phyloP scores from a whole-genome alignment of 129 eudicot genomes.

The Chrysanthemum seticuspe region DNA sequence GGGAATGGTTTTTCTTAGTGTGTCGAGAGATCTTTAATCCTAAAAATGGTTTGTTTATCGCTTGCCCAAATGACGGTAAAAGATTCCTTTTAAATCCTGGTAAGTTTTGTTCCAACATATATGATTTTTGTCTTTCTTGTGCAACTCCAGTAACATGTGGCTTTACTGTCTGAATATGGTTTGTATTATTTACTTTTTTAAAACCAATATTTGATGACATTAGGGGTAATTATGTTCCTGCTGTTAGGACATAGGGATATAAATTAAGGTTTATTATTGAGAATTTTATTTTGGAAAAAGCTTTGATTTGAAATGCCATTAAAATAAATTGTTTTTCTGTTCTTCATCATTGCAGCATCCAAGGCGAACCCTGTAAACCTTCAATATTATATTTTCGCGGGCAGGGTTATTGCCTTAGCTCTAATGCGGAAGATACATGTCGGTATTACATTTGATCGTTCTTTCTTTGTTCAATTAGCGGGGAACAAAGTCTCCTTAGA shows the following conservation, averaged over 20 bases:
- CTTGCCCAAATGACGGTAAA: constrained; percentile 78
- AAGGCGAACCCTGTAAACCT: constrained; percentile 75
- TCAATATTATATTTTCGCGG: constrained; percentile 62
- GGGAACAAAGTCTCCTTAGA: constrained; percentile 53
- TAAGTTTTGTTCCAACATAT: constrained; percentile 20
- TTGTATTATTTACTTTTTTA: too few species aligned
- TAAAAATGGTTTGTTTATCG: constrained; percentile 61
- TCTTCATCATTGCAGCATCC: constrained; percentile 54
- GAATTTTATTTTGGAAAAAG: background rate
- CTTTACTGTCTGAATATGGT: too few species aligned
- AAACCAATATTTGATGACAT: too few species aligned
- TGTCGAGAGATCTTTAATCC: constrained; percentile 79
- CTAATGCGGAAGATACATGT: constrained; percentile 80
- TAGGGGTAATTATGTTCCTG: too few species aligned
- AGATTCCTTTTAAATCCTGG: constrained; percentile 89
- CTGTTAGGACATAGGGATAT: too few species aligned
- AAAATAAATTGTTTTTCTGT: background rate
- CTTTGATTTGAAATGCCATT: background rate
- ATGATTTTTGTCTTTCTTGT: background rate
- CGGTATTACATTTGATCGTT: constrained; percentile 69
- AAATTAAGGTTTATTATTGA: background rate
- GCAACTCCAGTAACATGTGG: background rate
- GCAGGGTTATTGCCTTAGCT: constrained; percentile 78
- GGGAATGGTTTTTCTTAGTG: constrained; percentile 91
- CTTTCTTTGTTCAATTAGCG: constrained; percentile 63